These are phyloP conservation scores for Penicillium simplicissimum DNA, from an alignment of 495 filamentous ascomycete species.

Conservation along the genomic window DNA sequence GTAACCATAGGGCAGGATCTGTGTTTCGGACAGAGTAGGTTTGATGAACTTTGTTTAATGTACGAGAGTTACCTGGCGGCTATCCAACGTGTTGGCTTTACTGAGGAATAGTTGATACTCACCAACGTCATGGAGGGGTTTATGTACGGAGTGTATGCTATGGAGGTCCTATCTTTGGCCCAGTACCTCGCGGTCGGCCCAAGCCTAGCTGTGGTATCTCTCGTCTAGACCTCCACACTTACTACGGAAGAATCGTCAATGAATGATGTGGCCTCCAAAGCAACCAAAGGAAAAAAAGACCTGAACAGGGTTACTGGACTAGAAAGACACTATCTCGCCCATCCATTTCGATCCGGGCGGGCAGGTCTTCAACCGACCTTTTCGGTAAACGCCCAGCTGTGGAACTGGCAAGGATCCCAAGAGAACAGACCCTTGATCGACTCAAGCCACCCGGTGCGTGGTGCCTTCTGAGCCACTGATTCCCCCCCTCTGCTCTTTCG, in stretches of 20 bases:
- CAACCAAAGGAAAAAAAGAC: neutral
- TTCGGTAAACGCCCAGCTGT: constrained; percentile 16
- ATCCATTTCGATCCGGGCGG: constrained; percentile 9
- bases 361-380: constrained; percentile 8
- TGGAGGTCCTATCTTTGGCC: neutral
- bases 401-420: constrained; percentile 28
- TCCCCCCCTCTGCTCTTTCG: constrained; percentile 26
- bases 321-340: neutral
- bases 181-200: constrained; percentile 3
- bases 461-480: constrained; percentile 42
- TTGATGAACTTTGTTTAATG: neutral
- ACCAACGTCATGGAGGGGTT: neutral
- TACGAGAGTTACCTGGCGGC: neutral
- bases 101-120: neutral
- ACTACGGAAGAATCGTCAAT: neutral
- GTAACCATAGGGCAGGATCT: neutral
- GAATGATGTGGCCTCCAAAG: neutral
- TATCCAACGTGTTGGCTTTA: neutral
- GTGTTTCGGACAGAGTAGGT: neutral
- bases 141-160: neutral
- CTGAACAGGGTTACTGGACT: neutral
- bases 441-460: constrained; percentile 41
- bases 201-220: neutral
- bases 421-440: constrained; percentile 38
- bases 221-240: neutral